Evolutionary conservation across 2,329 filamentous ascomycete genomes (phyloP).

Genomic region (Dendryphion nanum): DNA sequence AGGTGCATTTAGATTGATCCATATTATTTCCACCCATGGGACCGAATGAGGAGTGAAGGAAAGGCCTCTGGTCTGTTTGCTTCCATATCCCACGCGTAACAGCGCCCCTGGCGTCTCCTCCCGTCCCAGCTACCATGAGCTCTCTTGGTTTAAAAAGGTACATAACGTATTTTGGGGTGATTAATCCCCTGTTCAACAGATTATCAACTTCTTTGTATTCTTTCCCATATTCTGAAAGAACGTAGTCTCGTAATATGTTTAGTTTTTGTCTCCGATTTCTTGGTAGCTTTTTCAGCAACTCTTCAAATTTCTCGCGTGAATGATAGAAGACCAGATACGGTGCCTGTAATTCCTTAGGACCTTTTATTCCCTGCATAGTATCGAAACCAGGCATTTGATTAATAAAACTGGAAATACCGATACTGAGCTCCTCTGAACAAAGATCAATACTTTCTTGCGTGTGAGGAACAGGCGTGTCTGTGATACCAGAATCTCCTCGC

Average conservation of each 20-base stretch:
- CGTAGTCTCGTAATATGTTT: constrained; percentile 4
- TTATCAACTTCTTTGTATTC: constrained; percentile 8
- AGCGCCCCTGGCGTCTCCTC: constrained; percentile 1
- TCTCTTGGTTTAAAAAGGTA: constrained; percentile 14
- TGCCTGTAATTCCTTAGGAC: no score
- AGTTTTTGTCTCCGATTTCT: constrained; percentile 5
- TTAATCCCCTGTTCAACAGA: constrained; percentile 3
- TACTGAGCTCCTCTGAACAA: no score
- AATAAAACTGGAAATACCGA: no score
- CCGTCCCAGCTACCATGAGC: constrained; percentile 4
- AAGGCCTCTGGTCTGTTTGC: not conserved
- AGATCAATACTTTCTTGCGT: no score
- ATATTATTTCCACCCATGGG: no score
- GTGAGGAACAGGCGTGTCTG: no score
- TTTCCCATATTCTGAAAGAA: constrained; percentile 6
- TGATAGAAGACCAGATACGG: constrained; percentile 15
- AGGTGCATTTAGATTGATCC: no score
- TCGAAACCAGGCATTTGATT: no score
- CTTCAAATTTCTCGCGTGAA: constrained; percentile 4
- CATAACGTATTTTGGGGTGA: constrained; percentile 5
- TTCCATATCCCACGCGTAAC: constrained; percentile 9
- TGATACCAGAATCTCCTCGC: no score
- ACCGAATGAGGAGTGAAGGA: not conserved
- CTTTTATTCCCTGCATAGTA: no score
- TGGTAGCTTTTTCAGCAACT: constrained; percentile 3